These are phyloP conservation scores for Orbilia ellipsospora DNA, from an alignment of 2,329 filamentous ascomycete species.

Conservation along the genomic window DNA sequence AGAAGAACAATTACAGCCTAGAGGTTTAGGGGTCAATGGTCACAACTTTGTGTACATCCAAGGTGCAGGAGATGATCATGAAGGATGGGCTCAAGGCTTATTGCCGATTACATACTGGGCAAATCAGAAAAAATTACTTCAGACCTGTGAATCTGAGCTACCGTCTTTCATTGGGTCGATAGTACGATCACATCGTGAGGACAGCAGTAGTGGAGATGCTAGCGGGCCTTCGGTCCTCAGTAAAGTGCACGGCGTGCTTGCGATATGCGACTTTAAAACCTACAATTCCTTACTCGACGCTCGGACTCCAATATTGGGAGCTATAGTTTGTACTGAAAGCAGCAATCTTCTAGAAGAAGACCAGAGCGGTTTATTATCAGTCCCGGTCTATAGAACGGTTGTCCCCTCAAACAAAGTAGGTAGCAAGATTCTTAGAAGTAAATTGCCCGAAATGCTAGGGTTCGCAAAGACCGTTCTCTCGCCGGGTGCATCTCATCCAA, in stretches of 20 bases:
- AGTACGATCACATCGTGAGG: conserved; percentile 59
- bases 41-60: conserved; percentile 84
- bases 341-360: conserved; percentile 59
- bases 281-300: conserved; percentile 36
- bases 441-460: conserved; percentile 72
- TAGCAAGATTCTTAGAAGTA: conserved; percentile 80
- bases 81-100: conserved; percentile 85
- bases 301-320: conserved; percentile 36
- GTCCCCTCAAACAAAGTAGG: conserved; percentile 80
- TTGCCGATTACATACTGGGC: conserved; percentile 84
- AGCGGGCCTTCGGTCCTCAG: conserved; percentile 20
- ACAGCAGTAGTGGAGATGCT: conserved; percentile 58
- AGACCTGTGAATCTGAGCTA: conserved; percentile 73
- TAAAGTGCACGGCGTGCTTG: conserved; percentile 26
- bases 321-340: conserved; percentile 41
- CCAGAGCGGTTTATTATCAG: conserved; percentile 63
- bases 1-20: conserved; percentile 34
- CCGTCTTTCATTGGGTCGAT: conserved; percentile 66
- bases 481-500: conserved; percentile 45
- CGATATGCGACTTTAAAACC: conserved; percentile 44
- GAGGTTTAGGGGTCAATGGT: conserved; percentile 69
- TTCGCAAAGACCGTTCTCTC: conserved; percentile 66
- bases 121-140: conserved; percentile 71
- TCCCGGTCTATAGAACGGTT: conserved; percentile 61
- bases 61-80: conserved; percentile 92